Percentiles rank a stretch among this genome's conserved stretches.
phyloP scores from a whole-genome alignment of 2,329 filamentous ascomycete species.

The Penicillium sp. region DNA sequence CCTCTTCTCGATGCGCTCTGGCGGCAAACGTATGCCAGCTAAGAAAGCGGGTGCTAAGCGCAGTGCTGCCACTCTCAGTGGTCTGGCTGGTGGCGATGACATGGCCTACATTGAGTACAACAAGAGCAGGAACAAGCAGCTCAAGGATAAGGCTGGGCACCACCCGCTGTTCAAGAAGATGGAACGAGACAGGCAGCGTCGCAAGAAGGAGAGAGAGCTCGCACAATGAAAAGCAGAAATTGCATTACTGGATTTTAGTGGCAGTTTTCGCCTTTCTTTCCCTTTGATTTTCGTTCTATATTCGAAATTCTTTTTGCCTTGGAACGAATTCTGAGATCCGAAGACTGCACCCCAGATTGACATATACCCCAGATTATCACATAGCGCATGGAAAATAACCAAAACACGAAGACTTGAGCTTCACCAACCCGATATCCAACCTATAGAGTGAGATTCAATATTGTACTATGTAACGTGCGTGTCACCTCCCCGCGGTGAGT shows the following conservation, averaged over 20 bases:
- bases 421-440: too few relatives aligned
- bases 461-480: too few relatives aligned
- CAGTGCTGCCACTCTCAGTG: constrained; percentile 78
- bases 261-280: not conserved
- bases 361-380: constrained; percentile 1
- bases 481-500: too few relatives aligned
- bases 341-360: constrained; percentile 8
- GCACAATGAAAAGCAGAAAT: constrained; percentile 11
- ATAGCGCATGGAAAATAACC: not conserved
- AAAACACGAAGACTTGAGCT: not conserved
- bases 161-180: constrained; percentile 65
- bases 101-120: constrained; percentile 95
- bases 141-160: constrained; percentile 59
- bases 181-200: constrained; percentile 58
- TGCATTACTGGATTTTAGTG: not conserved
- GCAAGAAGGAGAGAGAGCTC: constrained; percentile 46
- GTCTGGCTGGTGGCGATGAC: constrained; percentile 84
- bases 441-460: not conserved
- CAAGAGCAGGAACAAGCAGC: constrained; percentile 64
- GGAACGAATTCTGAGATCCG: not conserved
- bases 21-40: constrained; percentile 37
- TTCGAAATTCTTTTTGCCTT: not conserved
- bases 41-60: constrained; percentile 63
- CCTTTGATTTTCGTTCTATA: not conserved
- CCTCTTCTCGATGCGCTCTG: constrained; percentile 58